Conservation (phyloP, 768 basidiomycete genomes). For the Naganishia randhawae region DNA sequence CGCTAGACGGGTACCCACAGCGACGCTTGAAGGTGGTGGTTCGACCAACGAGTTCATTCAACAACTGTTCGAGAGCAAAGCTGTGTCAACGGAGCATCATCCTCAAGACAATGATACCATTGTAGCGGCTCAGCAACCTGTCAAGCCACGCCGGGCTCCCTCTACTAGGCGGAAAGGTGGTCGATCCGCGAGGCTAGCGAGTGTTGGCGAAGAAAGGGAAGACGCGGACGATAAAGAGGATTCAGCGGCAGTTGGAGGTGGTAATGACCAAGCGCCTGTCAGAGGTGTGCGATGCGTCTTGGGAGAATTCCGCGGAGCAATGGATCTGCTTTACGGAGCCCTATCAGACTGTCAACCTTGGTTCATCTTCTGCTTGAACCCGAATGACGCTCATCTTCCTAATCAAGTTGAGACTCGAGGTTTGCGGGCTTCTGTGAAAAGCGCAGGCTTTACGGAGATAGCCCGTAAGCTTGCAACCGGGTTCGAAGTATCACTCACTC, state of each 20-base stretch:
- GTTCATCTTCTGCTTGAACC: conserved; percentile 88
- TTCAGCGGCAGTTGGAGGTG: conserved; percentile 34
- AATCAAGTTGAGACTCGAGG: conserved; percentile 88
- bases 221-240: conserved; percentile 36
- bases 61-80: conserved; percentile 78
- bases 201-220: conserved; percentile 44
- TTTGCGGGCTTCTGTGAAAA: conserved; percentile 85
- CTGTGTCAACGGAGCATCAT: conserved; percentile 86
- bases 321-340: conserved; percentile 81
- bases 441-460: conserved; percentile 73
- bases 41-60: conserved; percentile 89
- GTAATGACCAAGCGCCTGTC: conserved; percentile 35
- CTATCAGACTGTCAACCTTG: conserved; percentile 84
- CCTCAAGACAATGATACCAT: conserved; percentile 92
- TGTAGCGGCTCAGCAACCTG: conserved; percentile 85
- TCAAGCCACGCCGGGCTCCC: conserved; percentile 90
- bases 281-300: conserved; percentile 66
- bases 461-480: conserved; percentile 63
- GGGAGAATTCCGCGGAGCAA: conserved; percentile 78
- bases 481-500: conserved; percentile 80
- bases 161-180: conserved; percentile 64
- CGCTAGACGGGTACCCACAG: conserved; percentile 39
- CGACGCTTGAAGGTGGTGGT: conserved; percentile 64
- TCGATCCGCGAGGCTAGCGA: conserved; percentile 33
- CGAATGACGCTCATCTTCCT: conserved; percentile 90